A percentile compares a stretch with the other conserved stretches of the same genome.
These are phyloP conservation scores for Corymbia maculata DNA, from an alignment of 345 rosid species.

Conservation along the genomic window DNA sequence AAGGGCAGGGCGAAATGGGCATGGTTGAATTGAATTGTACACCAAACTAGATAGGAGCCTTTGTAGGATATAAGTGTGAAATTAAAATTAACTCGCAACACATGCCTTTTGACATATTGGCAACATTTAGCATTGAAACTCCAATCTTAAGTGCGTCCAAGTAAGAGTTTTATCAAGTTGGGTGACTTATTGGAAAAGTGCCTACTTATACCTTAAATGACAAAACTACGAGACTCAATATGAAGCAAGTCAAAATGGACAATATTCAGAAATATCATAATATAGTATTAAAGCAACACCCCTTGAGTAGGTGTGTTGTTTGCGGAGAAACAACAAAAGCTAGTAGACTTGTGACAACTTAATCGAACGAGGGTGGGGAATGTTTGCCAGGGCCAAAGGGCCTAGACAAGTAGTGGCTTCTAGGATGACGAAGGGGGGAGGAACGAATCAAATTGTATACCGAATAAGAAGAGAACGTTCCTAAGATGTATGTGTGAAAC, in stretches of 20 bases:
- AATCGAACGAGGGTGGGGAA: neutral
- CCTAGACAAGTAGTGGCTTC: neutral
- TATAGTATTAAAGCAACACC: neutral
- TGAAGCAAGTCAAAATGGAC: neutral
- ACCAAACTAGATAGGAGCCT: neutral
- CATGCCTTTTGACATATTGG: neutral
- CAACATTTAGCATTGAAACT: neutral
- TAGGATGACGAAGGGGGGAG: neutral
- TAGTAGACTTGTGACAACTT: neutral
- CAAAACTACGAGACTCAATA: neutral
- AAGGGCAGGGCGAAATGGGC: neutral
- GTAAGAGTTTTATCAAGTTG: neutral
- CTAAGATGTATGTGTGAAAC: neutral
- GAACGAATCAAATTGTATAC: neutral
- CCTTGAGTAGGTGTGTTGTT: neutral
- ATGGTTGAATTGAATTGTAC: neutral
- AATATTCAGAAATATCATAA: neutral
- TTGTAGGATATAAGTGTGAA: neutral
- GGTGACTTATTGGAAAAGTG: neutral
- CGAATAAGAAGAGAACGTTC: neutral
- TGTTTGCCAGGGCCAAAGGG: neutral
- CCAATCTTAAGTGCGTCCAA: rapidly evolving
- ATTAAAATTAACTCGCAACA: neutral
- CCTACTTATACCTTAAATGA: neutral
- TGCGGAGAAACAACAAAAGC: neutral